These are phyloP conservation scores for Serendipita sp. DNA, from an alignment of 1,284 basidiomycete species.

Conservation along the genomic window DNA sequence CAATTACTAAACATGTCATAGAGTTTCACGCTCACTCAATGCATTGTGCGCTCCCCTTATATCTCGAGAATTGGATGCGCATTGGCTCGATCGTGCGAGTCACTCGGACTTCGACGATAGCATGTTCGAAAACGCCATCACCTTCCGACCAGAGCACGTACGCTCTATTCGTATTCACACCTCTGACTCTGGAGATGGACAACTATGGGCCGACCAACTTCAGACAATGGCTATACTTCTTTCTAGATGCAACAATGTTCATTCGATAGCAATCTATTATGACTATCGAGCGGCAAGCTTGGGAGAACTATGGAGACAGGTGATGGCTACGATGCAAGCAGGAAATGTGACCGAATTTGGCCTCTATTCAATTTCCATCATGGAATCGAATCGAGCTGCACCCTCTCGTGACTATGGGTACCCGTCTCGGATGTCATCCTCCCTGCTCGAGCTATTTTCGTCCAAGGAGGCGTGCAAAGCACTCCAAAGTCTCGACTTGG, in stretches of 20 bases:
- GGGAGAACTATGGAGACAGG: neutral
- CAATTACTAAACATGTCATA: neutral
- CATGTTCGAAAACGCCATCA: neutral
- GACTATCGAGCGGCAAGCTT: neutral
- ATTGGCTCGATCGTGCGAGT: neutral
- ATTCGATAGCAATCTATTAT: neutral
- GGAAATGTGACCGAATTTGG: neutral
- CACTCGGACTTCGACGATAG: neutral
- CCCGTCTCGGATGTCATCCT: neutral
- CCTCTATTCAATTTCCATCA: neutral
- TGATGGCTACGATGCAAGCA: neutral
- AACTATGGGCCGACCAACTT: neutral
- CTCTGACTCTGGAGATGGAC: neutral
- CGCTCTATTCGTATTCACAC: neutral
- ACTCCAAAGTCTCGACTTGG: neutral
- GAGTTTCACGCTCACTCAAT: neutral
- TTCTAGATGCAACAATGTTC: neutral
- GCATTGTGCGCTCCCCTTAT: neutral
- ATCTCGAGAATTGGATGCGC: neutral
- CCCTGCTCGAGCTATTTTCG: neutral
- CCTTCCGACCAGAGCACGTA: neutral
- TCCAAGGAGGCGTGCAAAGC: neutral
- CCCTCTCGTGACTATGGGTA: neutral
- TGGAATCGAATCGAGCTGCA: neutral
- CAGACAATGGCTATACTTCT: neutral